A percentile compares a stretch with the other conserved stretches of the same genome.
phyloP scores from a whole-genome alignment of 495 filamentous ascomycete species.

The Neurospora sp. region DNA sequence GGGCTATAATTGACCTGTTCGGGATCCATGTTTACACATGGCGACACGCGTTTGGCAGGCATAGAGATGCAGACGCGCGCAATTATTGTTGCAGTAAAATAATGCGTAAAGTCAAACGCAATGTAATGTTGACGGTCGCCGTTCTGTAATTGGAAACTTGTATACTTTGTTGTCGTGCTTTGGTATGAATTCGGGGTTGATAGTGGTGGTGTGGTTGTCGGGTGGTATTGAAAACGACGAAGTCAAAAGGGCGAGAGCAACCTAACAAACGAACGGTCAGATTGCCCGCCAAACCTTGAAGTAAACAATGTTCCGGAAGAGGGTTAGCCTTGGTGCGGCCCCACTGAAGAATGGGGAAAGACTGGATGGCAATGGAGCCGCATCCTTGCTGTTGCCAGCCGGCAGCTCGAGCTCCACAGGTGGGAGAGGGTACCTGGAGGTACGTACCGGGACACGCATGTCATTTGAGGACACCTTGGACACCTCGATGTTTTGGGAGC shows the following conservation, averaged over 20 bases:
- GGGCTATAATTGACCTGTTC: slow-evolving; percentile 23
- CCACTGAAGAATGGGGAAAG: not conserved
- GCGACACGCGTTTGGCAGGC: slow-evolving; percentile 23
- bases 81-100: not conserved
- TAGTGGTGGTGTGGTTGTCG: not conserved
- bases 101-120: not conserved
- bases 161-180: not conserved
- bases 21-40: slow-evolving; percentile 30
- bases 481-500: not conserved
- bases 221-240: not conserved
- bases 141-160: not conserved
- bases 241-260: not conserved
- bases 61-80: slow-evolving; percentile 10
- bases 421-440: not conserved
- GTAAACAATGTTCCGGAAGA: slow-evolving; percentile 27
- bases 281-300: slow-evolving; percentile 1
- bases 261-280: not conserved
- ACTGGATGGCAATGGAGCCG: not conserved
- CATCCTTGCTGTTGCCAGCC: not conserved
- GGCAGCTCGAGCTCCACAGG: not conserved
- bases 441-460: not conserved
- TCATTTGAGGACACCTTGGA: slow-evolving; percentile 18
- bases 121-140: not conserved
- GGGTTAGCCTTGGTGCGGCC: slow-evolving; percentile 7
- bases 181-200: not conserved